A percentile compares a stretch with the other conserved stretches of the same genome.
Evolutionary conservation across 495 filamentous ascomycete genomes (phyloP).

Genomic region (Annulohypoxylon moriforme): DNA sequence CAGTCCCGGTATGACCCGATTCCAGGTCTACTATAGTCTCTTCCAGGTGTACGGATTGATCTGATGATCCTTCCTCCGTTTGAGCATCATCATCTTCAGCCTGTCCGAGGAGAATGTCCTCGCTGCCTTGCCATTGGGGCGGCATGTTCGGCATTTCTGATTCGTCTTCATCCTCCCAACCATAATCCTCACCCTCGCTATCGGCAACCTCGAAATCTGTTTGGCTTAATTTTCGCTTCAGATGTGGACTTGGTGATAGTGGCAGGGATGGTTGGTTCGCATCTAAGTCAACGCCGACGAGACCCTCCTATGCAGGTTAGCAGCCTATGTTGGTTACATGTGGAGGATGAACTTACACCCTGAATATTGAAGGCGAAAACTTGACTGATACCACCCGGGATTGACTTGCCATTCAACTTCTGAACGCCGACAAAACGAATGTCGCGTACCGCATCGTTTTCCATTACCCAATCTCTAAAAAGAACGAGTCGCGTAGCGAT

Average conservation of each 20-base stretch:
- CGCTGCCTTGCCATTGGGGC: slow-evolving; percentile 65
- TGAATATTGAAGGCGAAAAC: slow-evolving; percentile 56
- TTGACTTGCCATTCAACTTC: slow-evolving; percentile 56
- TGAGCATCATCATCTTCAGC: slow-evolving; percentile 46
- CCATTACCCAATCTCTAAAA: slow-evolving; percentile 71
- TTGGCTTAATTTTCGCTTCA: slow-evolving; percentile 59
- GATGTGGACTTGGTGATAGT: slow-evolving; percentile 46
- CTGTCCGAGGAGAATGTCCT: slow-evolving; percentile 58
- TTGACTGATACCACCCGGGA: slow-evolving; percentile 39
- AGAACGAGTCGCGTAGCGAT: slow-evolving; percentile 74
- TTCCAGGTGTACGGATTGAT: slow-evolving; percentile 19
- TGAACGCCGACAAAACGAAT: slow-evolving; percentile 58
- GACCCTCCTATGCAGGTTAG: slow-evolving; percentile 44
- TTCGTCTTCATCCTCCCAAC: slow-evolving; percentile 62
- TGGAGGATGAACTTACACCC: slow-evolving; percentile 46
- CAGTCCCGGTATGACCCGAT: slow-evolving; percentile 36
- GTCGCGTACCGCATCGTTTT: slow-evolving; percentile 41
- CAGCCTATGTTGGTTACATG: not conserved
- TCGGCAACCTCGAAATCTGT: slow-evolving; percentile 61
- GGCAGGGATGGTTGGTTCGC: slow-evolving; percentile 42
- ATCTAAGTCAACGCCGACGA: slow-evolving; percentile 40
- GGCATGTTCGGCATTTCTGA: slow-evolving; percentile 57
- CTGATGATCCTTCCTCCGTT: slow-evolving; percentile 40
- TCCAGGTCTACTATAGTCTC: slow-evolving; percentile 17
- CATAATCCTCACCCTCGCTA: slow-evolving; percentile 64